Evolutionary conservation across 1,139 yeast species (phyloP).

Genomic region (Nakaseomyces glabratus): DNA sequence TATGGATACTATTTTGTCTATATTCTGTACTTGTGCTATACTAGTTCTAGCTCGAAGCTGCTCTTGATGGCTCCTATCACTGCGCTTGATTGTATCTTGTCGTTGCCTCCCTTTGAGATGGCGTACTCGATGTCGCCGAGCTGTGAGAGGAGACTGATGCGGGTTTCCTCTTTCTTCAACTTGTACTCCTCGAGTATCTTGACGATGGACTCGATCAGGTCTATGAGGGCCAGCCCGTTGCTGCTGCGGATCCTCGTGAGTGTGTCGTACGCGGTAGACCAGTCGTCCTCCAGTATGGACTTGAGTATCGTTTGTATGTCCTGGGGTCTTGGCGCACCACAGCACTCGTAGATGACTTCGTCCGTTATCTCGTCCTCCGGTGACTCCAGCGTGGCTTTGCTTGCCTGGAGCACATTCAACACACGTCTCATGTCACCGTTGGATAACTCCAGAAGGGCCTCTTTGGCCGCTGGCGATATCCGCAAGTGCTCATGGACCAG

Average conservation of each 20-base stretch:
- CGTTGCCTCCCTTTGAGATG: constrained; percentile 86
- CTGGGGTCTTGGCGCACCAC: constrained; percentile 90
- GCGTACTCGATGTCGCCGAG: constrained; percentile 85
- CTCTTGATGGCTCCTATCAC: constrained; percentile 77
- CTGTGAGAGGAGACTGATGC: constrained; percentile 56
- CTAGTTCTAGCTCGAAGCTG: constrained; percentile 31
- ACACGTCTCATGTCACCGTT: constrained; percentile 97
- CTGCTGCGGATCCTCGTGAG: constrained; percentile 51
- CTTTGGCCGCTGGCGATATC: constrained; percentile 50
- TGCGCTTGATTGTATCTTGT: constrained; percentile 82
- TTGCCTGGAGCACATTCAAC: constrained; percentile 86
- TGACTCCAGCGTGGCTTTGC: constrained; percentile 64
- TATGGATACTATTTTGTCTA: too few relatives aligned
- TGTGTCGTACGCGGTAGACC: constrained; percentile 70
- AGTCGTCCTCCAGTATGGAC: constrained; percentile 74
- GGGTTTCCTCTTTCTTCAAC: constrained; percentile 45
- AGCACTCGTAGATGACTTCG: constrained; percentile 81
- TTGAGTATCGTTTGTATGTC: constrained; percentile 71
- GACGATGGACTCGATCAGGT: constrained; percentile 68
- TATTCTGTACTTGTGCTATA: background rate
- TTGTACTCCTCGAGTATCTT: constrained; percentile 60
- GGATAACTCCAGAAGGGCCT: constrained; percentile 59
- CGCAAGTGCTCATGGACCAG: constrained; percentile 56
- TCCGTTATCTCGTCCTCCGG: constrained; percentile 46
- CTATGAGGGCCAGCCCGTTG: constrained; percentile 85